Base-by-base conservation (phyloP, 345 rosid genomes). In the Hypericum perforatum region DNA sequence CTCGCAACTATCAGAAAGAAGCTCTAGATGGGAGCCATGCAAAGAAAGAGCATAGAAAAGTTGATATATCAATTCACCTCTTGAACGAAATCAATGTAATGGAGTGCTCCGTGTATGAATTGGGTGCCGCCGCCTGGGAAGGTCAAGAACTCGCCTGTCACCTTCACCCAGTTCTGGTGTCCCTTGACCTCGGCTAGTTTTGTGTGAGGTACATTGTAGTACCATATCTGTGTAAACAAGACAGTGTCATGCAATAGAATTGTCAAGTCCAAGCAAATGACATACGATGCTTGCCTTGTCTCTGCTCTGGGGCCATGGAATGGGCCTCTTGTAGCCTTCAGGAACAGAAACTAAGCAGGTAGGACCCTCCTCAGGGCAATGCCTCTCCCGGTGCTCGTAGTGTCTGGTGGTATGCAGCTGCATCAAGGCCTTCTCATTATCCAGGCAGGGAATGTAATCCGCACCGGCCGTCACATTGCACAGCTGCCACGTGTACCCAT, bases 61-160 rank as follows among this genome's bases (percentile, higher is more conserved):
- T 13, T 10, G 16, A 16, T 14, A 7, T 46, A 13, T 13, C 22
- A 16, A 11, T 58, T 71, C 53, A 85, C 97, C 77, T 73, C 15
- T 59, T 92, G 82, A 63, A 92, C 62, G 41, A 82, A 80, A 51
- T 85, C 88, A 54, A 88, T 75, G 76, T 92, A 92, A 57, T 88
- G 95, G 16, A 74, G 79, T 10, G 98, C 98, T 54, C 97, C 97
- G 59, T 88, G 95, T 55, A 88, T 88, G 66, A 92, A 92, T 67
- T 88, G 98, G 2, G 95, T 92, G 29, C 98, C 98, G 16, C 98
- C 95, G 9, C 98, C 95, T 0, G 97, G 98, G 70, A 92, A 92
- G 6, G 86, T 88, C 63, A 92, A 73, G 74, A 88, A 82, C 64
- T 92, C 98, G 8, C 98, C 95, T 0, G 85, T 74, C 39, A 88